These are phyloP conservation scores for Ephemerocybe angulata DNA, from an alignment of 768 basidiomycete species.

Conservation along the genomic window DNA sequence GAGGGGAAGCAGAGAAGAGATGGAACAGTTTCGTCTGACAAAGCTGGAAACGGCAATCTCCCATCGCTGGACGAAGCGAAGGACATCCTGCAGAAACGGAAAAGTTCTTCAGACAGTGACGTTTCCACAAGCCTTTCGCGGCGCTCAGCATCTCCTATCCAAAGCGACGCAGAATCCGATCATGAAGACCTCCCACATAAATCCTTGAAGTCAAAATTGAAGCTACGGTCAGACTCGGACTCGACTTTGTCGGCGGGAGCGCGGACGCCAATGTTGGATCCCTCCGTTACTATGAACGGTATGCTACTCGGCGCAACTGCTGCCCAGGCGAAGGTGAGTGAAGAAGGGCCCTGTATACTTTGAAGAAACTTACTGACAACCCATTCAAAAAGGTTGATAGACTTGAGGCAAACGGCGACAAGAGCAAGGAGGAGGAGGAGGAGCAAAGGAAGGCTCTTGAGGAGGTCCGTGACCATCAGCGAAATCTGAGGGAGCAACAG, in stretches of 20 bases:
- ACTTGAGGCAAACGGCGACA: constrained; percentile 17
- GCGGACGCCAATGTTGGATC: constrained; percentile 67
- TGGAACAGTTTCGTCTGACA: neutral
- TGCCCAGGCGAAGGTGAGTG: neutral
- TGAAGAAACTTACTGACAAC: too few species aligned
- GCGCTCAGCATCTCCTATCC: neutral
- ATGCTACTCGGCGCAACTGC: neutral
- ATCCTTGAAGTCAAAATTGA: constrained; percentile 1
- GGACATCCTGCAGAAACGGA: neutral
- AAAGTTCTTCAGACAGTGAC: neutral
- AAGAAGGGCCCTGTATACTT: neutral
- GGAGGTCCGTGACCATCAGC: constrained; percentile 12
- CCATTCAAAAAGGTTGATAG: constrained; percentile 6
- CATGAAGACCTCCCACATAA: neutral
- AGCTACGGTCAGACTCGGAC: constrained; percentile 20
- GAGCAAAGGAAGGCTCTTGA: constrained; percentile 39
- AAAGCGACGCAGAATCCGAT: neutral
- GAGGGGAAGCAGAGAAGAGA: neutral
- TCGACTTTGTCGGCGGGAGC: constrained; percentile 20
- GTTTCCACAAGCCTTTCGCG: neutral
- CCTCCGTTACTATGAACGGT: constrained; percentile 64
- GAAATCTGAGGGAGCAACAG: constrained; percentile 1
- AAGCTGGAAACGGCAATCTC: neutral
- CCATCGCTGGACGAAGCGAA: neutral
- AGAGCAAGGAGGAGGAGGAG: constrained; percentile 37